These are phyloP conservation scores for Naganishia sp. DNA, from an alignment of 1,284 basidiomycete genomes.

Conservation along the genomic window DNA sequence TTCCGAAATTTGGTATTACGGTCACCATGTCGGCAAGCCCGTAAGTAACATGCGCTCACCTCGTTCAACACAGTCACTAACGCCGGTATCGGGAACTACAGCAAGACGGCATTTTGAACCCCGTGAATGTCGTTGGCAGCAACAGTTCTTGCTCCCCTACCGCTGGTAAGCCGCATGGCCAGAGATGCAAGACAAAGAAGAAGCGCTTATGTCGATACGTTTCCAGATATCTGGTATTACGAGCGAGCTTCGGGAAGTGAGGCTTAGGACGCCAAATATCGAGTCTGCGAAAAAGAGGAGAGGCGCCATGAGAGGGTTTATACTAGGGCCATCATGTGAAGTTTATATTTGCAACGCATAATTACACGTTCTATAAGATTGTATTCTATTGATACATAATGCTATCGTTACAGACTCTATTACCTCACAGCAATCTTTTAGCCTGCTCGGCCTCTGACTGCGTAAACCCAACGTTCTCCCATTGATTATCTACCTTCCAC, in stretches of 20 bases:
- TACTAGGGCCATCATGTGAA: background rate
- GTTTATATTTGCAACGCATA: constrained; percentile 2
- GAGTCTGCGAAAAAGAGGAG: background rate
- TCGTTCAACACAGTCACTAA: background rate
- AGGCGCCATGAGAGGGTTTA: background rate
- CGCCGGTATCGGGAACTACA: background rate
- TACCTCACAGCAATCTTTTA: constrained; percentile 1
- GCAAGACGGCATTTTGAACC: constrained; percentile 34
- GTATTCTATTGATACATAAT: background rate
- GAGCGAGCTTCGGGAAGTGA: constrained; percentile 34
- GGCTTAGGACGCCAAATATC: background rate
- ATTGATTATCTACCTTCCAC: constrained; percentile 37
- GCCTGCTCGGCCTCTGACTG: constrained; percentile 37
- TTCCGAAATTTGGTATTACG: constrained; percentile 43
- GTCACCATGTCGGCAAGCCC: constrained; percentile 41
- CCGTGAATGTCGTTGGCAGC: constrained; percentile 37
- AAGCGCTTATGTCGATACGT: background rate
- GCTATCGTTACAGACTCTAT: background rate
- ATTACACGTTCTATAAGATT: background rate
- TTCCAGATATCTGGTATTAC: constrained; percentile 39
- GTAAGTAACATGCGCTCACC: constrained; percentile 22
- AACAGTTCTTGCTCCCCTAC: constrained; percentile 41
- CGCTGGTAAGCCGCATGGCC: constrained; percentile 27
- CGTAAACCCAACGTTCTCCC: constrained; percentile 40
- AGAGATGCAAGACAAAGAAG: background rate